Evolutionary conservation across 2,329 filamentous ascomycete species (phyloP).

Genomic region (Fusarium irregulare): DNA sequence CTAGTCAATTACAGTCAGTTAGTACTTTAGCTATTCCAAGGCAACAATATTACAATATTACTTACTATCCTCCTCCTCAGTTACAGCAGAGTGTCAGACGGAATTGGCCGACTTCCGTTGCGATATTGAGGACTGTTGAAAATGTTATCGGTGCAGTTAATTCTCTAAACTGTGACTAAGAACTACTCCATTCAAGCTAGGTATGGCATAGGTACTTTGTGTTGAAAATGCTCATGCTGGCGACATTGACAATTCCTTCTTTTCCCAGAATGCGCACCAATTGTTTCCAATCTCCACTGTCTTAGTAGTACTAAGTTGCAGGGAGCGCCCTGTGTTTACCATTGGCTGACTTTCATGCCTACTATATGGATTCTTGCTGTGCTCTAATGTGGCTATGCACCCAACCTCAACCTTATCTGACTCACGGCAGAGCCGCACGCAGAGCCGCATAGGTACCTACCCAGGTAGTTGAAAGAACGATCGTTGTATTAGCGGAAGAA

Average conservation of each 20-base stretch:
- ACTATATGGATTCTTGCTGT: neutral
- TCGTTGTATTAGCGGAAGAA: neutral
- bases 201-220: too few relatives aligned
- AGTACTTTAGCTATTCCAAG: neutral
- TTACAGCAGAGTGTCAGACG: neutral
- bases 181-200: neutral
- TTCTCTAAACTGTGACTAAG: neutral
- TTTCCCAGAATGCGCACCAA: neutral
- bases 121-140: neutral
- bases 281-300: neutral
- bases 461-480: neutral
- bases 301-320: neutral
- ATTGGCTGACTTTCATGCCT: neutral
- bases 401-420: neutral
- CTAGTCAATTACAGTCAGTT: neutral
- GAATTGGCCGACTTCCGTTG: neutral
- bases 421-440: conserved; percentile 6
- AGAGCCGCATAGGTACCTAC: neutral
- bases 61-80: neutral
- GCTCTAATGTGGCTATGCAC: neutral
- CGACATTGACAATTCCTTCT: neutral
- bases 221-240: conserved; percentile 12
- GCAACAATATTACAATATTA: neutral
- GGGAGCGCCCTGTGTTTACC: neutral
- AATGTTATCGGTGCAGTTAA: neutral